phyloP scores from a whole-genome alignment of 768 basidiomycete genomes.

The Tricholoma furcatifolium region DNA sequence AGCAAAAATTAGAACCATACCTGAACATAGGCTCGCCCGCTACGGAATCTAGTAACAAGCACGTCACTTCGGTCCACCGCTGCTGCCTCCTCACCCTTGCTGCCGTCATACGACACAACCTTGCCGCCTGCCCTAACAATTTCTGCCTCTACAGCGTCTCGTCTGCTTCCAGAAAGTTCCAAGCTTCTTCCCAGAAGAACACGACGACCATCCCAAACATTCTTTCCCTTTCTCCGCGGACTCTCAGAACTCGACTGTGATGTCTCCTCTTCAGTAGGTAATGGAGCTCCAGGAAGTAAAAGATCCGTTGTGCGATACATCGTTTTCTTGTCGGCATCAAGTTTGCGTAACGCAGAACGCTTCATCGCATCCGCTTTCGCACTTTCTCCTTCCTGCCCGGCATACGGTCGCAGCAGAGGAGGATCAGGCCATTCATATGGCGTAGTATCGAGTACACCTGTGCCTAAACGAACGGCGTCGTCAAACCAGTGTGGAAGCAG shows the following conservation, averaged over 20 bases:
- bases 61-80: conserved; percentile 60
- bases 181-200: conserved; percentile 65
- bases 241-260: conserved; percentile 6
- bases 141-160: conserved; percentile 54
- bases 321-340: conserved; percentile 31
- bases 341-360: conserved; percentile 16
- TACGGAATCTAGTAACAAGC: conserved; percentile 67
- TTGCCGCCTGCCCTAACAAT: conserved; percentile 63
- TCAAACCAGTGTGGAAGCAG: conserved; percentile 95
- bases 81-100: conserved; percentile 25
- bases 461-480: conserved; percentile 63
- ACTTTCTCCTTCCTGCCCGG: conserved; percentile 19
- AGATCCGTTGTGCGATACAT: conserved; percentile 30
- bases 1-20: conserved; percentile 36
- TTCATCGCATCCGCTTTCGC: conserved; percentile 17
- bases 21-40: conserved; percentile 67
- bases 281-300: conserved; percentile 24
- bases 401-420: conserved; percentile 35
- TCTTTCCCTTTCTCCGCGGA: conserved; percentile 18
- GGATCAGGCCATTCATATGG: conserved; percentile 80
- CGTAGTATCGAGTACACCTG: conserved; percentile 45
- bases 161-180: conserved; percentile 46
- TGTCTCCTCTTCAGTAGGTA: conserved; percentile 8
- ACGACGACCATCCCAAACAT: conserved; percentile 59
- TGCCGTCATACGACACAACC: conserved; percentile 29